A percentile compares a stretch with the other conserved stretches of the same genome.
phyloP scores from a whole-genome alignment of 75 land plant species.

The Pseudotsuga menziesii region DNA sequence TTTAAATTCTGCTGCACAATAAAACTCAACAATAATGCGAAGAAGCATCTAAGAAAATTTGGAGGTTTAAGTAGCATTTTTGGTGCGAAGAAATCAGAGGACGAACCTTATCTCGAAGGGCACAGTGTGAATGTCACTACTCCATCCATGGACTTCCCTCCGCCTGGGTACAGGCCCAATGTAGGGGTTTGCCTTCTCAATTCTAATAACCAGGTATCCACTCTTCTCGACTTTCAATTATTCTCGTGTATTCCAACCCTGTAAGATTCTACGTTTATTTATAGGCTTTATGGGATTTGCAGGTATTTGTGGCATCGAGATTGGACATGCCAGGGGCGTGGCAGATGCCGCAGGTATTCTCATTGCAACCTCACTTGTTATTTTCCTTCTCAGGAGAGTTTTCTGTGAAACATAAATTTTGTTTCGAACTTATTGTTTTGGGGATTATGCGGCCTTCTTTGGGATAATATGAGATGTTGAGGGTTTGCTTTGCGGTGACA shows the following conservation, averaged over 20 bases:
- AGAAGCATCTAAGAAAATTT: not conserved
- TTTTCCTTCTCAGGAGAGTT: no score
- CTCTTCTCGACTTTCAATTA: not conserved
- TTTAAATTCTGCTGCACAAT: not conserved
- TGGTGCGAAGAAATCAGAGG: not conserved
- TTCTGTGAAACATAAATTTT: not conserved
- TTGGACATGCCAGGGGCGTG: conserved; percentile 86
- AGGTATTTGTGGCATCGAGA: conserved; percentile 84
- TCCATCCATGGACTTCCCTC: conserved; percentile 19
- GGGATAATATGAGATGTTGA: not conserved
- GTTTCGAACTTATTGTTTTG: not conserved
- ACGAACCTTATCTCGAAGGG: not conserved
- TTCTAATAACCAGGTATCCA: conserved; percentile 29
- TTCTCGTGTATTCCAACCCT: not conserved
- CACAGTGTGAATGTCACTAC: not conserved
- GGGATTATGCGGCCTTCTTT: not conserved
- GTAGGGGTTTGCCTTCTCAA: conserved; percentile 54
- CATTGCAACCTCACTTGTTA: no score
- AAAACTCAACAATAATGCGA: not conserved
- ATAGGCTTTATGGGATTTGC: conserved; percentile 6
- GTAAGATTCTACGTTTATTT: not conserved
- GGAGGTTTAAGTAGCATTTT: not conserved
- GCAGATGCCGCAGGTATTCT: conserved; percentile 90
- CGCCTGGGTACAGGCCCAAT: conserved; percentile 39
- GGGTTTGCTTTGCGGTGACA: conserved; percentile 14